Evolutionary conservation across 108 stramenopile species (phyloP).

Genomic region (Chaetoceros tenuissimus): DNA sequence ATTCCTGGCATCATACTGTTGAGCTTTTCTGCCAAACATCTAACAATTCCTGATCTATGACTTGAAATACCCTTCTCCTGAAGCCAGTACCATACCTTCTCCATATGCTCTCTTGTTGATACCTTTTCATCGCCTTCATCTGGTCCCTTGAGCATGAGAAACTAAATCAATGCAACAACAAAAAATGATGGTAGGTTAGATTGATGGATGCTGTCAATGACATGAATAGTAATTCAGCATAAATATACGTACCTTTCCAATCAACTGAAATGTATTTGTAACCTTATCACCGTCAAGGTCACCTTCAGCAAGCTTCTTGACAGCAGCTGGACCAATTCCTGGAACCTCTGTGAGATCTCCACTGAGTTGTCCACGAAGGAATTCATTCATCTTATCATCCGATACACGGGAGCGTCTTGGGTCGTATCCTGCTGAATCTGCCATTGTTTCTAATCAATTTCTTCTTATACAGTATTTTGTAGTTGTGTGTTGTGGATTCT

Average conservation of each 20-base stretch:
- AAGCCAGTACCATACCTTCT: slow-evolving; percentile 92
- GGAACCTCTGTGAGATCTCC: slow-evolving; percentile 74
- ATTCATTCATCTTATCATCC: slow-evolving; percentile 58
- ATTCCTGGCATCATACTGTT: slow-evolving; percentile 82
- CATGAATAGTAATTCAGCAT: neutral
- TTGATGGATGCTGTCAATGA: neutral
- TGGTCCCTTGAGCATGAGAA: slow-evolving; percentile 89
- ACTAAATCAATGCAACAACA: slow-evolving; percentile 55
- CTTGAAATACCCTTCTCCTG: slow-evolving; percentile 76
- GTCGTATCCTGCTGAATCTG: slow-evolving; percentile 49
- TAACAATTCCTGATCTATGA: slow-evolving; percentile 89
- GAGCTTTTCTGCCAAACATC: slow-evolving; percentile 85
- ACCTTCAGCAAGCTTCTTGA: slow-evolving; percentile 44
- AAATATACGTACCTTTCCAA: slow-evolving; percentile 45
- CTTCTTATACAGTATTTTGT: no score
- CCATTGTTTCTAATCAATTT: no score
- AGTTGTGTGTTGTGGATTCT: no score
- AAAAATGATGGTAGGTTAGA: neutral
- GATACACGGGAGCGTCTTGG: slow-evolving; percentile 71
- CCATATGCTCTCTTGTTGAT: slow-evolving; percentile 83
- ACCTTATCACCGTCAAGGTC: slow-evolving; percentile 45
- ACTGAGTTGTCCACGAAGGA: slow-evolving; percentile 37
- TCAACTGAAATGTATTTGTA: slow-evolving; percentile 78
- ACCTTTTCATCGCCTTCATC: slow-evolving; percentile 63
- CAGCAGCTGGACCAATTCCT: slow-evolving; percentile 82